These are phyloP conservation scores for Ophiostoma triangulosporum DNA, from an alignment of 2,329 filamentous ascomycete genomes.

Conservation along the genomic window DNA sequence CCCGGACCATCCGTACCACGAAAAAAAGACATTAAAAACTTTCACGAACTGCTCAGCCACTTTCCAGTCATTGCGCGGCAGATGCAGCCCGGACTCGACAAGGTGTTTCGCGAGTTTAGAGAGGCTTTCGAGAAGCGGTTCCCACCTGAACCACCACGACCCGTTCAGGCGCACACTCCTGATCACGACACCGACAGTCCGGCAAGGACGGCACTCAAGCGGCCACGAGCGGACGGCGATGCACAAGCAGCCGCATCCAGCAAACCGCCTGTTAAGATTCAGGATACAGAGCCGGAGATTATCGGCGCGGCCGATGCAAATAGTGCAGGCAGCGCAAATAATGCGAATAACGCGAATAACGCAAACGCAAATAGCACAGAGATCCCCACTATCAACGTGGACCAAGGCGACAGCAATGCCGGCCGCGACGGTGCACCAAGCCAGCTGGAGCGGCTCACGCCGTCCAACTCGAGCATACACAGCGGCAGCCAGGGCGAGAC, in stretches of 20 bases:
- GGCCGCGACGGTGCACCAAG: neutral
- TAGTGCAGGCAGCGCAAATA: neutral
- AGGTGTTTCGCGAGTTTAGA: constrained; percentile 79
- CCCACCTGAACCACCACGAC: constrained; percentile 27
- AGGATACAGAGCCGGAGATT: constrained; percentile 9
- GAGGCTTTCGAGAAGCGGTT: constrained; percentile 74
- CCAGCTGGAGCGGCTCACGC: neutral
- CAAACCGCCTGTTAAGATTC: constrained; percentile 22
- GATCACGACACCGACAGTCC: constrained; percentile 45
- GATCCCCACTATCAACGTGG: neutral
- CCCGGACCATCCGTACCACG: constrained; percentile 34
- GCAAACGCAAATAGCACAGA: neutral
- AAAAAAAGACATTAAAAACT: constrained; percentile 86
- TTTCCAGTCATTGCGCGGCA: constrained; percentile 94
- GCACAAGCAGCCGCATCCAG: constrained; percentile 13
- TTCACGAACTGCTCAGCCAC: constrained; percentile 75
- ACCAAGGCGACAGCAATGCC: neutral
- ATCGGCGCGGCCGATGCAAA: neutral
- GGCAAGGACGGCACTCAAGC: constrained; percentile 40
- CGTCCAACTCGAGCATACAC: constrained; percentile 3
- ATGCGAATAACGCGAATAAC: neutral
- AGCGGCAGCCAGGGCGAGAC: constrained; percentile 20
- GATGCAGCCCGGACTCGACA: constrained; percentile 86
- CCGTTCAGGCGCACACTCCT: constrained; percentile 19
- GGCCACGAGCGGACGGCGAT: constrained; percentile 38